Evolutionary conservation across 192 early-diverging fungal genomes (phyloP).

Genomic region (Anaeromyces robustus): DNA sequence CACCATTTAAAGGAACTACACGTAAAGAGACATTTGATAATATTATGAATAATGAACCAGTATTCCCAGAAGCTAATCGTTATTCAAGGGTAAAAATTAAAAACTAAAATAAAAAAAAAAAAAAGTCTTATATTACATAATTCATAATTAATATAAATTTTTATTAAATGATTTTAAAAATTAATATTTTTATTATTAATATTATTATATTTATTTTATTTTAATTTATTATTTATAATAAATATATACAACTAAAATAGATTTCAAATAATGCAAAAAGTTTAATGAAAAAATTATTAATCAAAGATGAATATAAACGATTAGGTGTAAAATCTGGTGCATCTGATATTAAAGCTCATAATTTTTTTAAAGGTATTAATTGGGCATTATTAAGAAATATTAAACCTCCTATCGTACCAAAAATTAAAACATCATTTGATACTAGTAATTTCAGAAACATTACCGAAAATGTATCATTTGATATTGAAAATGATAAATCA

Average conservation of each 20-base stretch:
- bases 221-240: neutral
- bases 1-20: conserved; percentile 91
- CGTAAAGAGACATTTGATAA: conserved; percentile 77
- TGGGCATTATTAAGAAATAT: conserved; percentile 84
- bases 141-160: no score
- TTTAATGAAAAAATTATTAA: conserved; percentile 66
- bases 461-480: conserved; percentile 45
- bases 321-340: conserved; percentile 81
- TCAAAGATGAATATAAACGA: conserved; percentile 78
- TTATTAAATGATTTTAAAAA: no score
- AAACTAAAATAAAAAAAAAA: no score
- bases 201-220: neutral
- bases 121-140: no score
- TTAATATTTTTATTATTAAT: no score
- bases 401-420: conserved; percentile 71
- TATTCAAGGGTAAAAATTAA: conserved; percentile 5
- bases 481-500: conserved; percentile 38
- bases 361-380: conserved; percentile 76
- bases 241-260: neutral
- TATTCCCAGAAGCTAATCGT: conserved; percentile 34
- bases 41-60: conserved; percentile 63
- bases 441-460: conserved; percentile 52
- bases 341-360: conserved; percentile 79
- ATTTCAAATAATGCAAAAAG: conserved; percentile 22
- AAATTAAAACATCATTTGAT: conserved; percentile 18